These are phyloP conservation scores for Omphalotus guepiniiformis DNA, from an alignment of 768 basidiomycete genomes.

Conservation along the genomic window DNA sequence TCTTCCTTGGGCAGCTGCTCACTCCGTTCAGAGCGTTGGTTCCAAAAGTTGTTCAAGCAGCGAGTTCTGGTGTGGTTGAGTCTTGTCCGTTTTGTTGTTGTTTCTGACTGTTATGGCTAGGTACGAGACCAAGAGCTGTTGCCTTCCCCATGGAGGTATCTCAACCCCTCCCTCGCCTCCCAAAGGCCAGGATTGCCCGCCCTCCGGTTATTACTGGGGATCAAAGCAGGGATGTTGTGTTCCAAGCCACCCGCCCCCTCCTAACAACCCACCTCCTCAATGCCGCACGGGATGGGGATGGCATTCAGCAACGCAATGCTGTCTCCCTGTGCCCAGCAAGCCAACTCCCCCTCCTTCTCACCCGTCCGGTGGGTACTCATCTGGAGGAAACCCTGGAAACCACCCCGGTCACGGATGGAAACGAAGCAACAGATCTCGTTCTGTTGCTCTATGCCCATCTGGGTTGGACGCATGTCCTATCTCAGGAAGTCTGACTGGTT, in stretches of 20 bases:
- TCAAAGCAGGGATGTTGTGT: slow-evolving; percentile 46
- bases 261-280: too few relatives aligned
- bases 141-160: slow-evolving; percentile 41
- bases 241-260: too few relatives aligned
- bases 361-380: too few relatives aligned
- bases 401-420: slow-evolving; percentile 15
- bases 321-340: slow-evolving; percentile 30
- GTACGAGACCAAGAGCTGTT: slow-evolving; percentile 32
- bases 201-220: slow-evolving; percentile 47
- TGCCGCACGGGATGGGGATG: slow-evolving; percentile 46
- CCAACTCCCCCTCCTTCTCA: slow-evolving; percentile 29
- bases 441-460: slow-evolving; percentile 44
- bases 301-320: slow-evolving; percentile 38
- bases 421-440: slow-evolving; percentile 31
- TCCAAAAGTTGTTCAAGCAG: slow-evolving; percentile 20
- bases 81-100: not conserved
- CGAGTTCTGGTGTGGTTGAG: slow-evolving; percentile 29
- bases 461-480: slow-evolving; percentile 58
- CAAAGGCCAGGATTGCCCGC: slow-evolving; percentile 41
- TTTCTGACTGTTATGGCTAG: slow-evolving; percentile 12
- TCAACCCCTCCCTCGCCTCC: slow-evolving; percentile 38
- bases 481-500: slow-evolving; percentile 28
- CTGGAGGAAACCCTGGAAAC: slow-evolving; percentile 15
- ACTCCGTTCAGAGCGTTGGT: too few relatives aligned
- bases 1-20: slow-evolving; percentile 29